Base-by-base conservation (phyloP, 805 yeast genomes). In the Monosporozyma servazzii region DNA sequence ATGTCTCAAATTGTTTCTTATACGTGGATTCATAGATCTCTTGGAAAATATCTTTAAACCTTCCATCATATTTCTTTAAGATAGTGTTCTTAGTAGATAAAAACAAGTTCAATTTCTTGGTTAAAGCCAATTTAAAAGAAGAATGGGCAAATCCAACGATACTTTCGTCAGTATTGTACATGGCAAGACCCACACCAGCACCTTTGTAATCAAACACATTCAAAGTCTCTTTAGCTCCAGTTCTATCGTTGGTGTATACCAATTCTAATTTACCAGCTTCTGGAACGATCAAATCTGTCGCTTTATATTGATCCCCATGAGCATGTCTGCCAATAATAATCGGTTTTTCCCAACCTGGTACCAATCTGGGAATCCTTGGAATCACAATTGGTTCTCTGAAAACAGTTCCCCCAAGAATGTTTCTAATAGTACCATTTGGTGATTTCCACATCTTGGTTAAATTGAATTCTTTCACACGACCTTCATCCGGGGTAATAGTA, bases 251-350 rank as follows among this genome's bases (percentile, higher is more conserved):
- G 47, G 78, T 82, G 71, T 75, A 85, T 9, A 78, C 80, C 61
- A 86, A 68, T 62, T 82, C 82, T 61, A 86, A 70, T 49, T 75
- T 75, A 56, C 93, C 93, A 13, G 65, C 60, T 48, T 78, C 79
- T 27, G 82, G 81, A 51, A 85, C 72, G 48, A 84, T 78, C 45
- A 82, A 67, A 67, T 86, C 90, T 17, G 88, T 83, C 50, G 90
- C 88, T 69, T 84, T 85, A 67, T 86, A 86, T 70, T 86, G 91
- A 66, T 86, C 93, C 56, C 89, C 91, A 63, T 79, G 83, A 15
- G 91, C 91, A 56, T 86, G 93, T 79, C 93, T 82, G 52, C 93
- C 93, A 59, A 86, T 86, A 50, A 86, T 81, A 61, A 86, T 86
- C 54, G 91, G 91, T 63, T 84, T 77, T 63, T 83, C 81, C 93